Base-by-base conservation (phyloP, 495 filamentous ascomycete species). In the Talaromyces wortmannii region DNA sequence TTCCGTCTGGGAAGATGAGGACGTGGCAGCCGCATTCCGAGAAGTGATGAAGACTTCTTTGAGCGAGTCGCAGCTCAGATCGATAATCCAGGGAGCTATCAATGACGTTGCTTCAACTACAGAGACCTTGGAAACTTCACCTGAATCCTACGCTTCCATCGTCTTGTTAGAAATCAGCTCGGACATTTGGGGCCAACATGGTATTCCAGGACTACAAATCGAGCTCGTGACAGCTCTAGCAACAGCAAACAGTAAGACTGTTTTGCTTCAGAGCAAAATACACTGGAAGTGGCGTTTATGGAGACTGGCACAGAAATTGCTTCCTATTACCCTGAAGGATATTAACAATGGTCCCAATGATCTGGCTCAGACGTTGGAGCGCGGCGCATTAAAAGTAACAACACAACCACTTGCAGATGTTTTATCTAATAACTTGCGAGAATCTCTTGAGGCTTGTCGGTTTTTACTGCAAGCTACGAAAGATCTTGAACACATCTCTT, bases 1-100 rank as follows among this genome's bases (percentile, higher is more conserved):
- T 58, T 72, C 70, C 44, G 71, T 70, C 31, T 90, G 87, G 87
- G 79, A 85, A 59, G 80, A 86, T 57, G 73, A 81, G 55, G 75
- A 77, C 50, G 63, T 90, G n/a, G 75, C 76, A 33, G 61, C 70
- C 44, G 58, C 55, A 30, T 77, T 66, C 60, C 50, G 65, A 36
- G 71, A 77, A 12, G 36, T 71, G 48, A 62, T 73, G 56, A 68
- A 66, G 43, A 69, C 61, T 30, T 65, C 70, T 6, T 66, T 74
- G 16, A 67, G 63, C 15, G 63, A 67, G 7, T 43, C 59, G 6
- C 66, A 65, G 52, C 46, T 73, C 45, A 60, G 61, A 49, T 59
- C 62, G 12, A 71, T 73, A 40, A 62, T 75, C 57, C 69, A 59
- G 45, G 65, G 62, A 15, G 66, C 68, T 31, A 63, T 67, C 11